Percentiles rank a stretch among this genome's conserved stretches.
phyloP scores from a whole-genome alignment of 805 yeast genomes.

The Kodamaea restingae region DNA sequence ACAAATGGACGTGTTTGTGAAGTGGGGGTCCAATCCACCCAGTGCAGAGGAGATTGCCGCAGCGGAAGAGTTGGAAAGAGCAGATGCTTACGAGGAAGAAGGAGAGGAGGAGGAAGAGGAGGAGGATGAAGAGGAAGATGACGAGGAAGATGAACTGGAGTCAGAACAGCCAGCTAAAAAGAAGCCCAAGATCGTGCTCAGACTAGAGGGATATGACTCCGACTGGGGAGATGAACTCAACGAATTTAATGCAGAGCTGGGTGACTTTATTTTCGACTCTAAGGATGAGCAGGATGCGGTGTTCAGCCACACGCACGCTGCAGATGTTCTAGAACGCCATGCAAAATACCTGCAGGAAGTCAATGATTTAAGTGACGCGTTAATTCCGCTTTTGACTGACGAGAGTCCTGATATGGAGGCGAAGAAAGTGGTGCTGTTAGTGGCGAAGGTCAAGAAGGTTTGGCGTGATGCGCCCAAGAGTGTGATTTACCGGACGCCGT shows the following conservation, averaged over 20 bases:
- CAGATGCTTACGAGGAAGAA: constrained; percentile 22
- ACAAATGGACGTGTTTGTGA: constrained; percentile 37
- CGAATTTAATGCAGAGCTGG: constrained; percentile 19
- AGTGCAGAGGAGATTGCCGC: constrained; percentile 39
- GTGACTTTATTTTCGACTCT: constrained; percentile 35
- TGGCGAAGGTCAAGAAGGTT: constrained; percentile 16
- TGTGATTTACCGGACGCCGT: constrained; percentile 26
- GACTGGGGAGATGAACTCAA: constrained; percentile 44
- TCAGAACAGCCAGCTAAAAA: constrained; percentile 1
- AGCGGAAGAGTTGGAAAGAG: constrained; percentile 21
- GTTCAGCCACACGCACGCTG: constrained; percentile 17
- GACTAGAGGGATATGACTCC: constrained; percentile 23
- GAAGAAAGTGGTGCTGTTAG: constrained; percentile 13
- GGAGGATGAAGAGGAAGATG: constrained; percentile 15
- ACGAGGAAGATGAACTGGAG: constrained; percentile 12
- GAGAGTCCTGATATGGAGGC: constrained; percentile 13
- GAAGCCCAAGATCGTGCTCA: constrained; percentile 12
- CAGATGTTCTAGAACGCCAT: constrained; percentile 18
- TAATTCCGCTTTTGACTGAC: constrained; percentile 15
- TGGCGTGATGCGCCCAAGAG: constrained; percentile 24
- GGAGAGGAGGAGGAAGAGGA: constrained; percentile 22
- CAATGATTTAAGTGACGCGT: constrained; percentile 13
- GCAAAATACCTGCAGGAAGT: constrained; percentile 16
- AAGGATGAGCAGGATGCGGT: constrained; percentile 24
- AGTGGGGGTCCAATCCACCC: constrained; percentile 41